These are phyloP conservation scores for Saturnispora besseyi DNA, from an alignment of 805 yeast genomes.

Conservation along the genomic window DNA sequence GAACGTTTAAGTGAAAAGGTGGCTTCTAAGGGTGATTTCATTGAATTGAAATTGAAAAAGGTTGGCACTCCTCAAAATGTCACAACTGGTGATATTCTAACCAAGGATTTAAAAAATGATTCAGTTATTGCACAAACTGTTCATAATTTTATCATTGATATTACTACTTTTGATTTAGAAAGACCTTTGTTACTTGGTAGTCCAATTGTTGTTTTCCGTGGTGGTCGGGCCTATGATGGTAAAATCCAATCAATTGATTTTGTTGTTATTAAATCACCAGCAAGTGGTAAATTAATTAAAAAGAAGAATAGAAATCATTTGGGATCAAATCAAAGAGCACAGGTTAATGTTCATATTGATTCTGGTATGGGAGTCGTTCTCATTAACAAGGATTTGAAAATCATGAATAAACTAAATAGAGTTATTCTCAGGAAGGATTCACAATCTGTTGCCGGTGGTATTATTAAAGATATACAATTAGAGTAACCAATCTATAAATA, in stretches of 20 bases:
- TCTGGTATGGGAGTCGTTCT: conserved; percentile 7
- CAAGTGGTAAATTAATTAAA: conserved; percentile 30
- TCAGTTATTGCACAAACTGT: conserved; percentile 31
- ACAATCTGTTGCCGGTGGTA: conserved; percentile 48
- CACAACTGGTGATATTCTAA: conserved; percentile 60
- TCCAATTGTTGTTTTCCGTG: conserved; percentile 67
- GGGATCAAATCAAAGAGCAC: conserved; percentile 49
- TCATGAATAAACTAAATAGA: conserved; percentile 39
- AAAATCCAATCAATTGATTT: conserved; percentile 41
- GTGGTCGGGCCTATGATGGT: conserved; percentile 65
- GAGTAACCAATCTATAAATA: conserved; percentile 42
- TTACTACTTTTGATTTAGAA: conserved; percentile 55
- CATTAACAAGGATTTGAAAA: background rate
- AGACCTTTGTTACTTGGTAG: conserved; percentile 77
- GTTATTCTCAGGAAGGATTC: conserved; percentile 66
- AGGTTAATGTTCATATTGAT: conserved; percentile 37
- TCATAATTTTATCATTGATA: conserved; percentile 43
- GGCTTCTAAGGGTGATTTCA: conserved; percentile 49
- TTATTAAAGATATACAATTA: conserved; percentile 9
- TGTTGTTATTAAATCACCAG: conserved; percentile 19
- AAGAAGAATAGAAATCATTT: conserved; percentile 48
- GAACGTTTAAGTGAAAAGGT: conserved; percentile 18
- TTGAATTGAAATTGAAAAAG: conserved; percentile 34
- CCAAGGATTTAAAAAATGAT: conserved; percentile 15
- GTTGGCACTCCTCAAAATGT: conserved; percentile 34